Evolutionary conservation across 441 rosid genomes (phyloP).

Genomic region (Iberis amara): DNA sequence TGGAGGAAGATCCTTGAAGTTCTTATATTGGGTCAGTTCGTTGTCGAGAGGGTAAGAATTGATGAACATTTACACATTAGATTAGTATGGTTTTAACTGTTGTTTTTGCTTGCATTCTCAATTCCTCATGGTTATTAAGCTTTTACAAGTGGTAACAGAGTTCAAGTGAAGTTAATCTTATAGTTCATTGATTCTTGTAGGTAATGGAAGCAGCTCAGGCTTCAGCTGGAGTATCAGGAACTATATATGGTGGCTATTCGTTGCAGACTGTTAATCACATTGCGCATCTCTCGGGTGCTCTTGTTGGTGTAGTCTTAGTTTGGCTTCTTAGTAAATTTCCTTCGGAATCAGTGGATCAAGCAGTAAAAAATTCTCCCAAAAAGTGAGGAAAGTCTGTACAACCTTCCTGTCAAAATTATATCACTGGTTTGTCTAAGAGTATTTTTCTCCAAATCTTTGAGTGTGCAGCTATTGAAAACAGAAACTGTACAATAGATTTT

Average conservation of each 20-base stretch:
- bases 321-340: slow-evolving; percentile 81
- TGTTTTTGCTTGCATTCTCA: background rate
- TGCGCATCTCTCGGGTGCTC: slow-evolving; percentile 90
- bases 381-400: slow-evolving; percentile 28
- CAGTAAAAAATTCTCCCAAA: slow-evolving; percentile 21
- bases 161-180: too few species aligned
- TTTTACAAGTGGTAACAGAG: background rate
- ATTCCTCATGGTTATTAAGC: background rate
- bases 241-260: slow-evolving; percentile 44
- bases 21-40: slow-evolving; percentile 89
- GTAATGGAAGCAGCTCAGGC: slow-evolving; percentile 97
- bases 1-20: slow-evolving; percentile 98
- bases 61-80: slow-evolving; percentile 5
- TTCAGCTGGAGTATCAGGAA: slow-evolving; percentile 63
- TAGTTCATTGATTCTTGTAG: slow-evolving; percentile 30
- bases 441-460: too few species aligned
- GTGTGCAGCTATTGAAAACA: background rate
- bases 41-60: slow-evolving; percentile 58
- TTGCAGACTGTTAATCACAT: slow-evolving; percentile 70
- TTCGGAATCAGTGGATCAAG: slow-evolving; percentile 36
- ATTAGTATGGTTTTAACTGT: background rate
- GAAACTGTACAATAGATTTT: slow-evolving; percentile 20
- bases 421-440: too few species aligned
- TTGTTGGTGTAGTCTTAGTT: slow-evolving; percentile 72
- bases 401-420: background rate